A percentile compares a stretch with the other conserved stretches of the same genome.
These are phyloP conservation scores for Fusarium algeriense DNA, from an alignment of 2,329 filamentous ascomycete species.

Conservation along the genomic window DNA sequence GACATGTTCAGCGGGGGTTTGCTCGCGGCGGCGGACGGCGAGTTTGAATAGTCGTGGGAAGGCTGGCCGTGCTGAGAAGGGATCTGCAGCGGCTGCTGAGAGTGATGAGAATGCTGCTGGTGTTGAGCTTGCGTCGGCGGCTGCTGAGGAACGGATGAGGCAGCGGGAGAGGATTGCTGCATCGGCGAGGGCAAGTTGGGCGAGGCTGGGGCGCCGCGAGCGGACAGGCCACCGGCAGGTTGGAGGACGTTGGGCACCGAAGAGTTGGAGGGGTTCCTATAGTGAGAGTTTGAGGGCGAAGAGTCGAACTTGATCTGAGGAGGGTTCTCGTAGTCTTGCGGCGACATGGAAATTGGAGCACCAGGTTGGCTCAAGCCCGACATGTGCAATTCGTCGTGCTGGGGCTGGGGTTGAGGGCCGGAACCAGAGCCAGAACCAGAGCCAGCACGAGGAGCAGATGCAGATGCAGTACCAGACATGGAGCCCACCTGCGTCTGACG, in stretches of 20 bases:
- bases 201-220: slow-evolving; percentile 54
- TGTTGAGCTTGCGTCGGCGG: slow-evolving; percentile 53
- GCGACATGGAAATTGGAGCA: slow-evolving; percentile 53
- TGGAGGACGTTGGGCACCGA: slow-evolving; percentile 70
- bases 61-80: slow-evolving; percentile 68
- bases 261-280: slow-evolving; percentile 55
- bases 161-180: slow-evolving; percentile 55
- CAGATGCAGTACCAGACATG: slow-evolving; percentile 30
- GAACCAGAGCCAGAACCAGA: slow-evolving; percentile 38
- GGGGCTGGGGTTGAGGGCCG: slow-evolving; percentile 42
- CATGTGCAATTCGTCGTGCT: slow-evolving; percentile 69
- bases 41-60: slow-evolving; percentile 57
- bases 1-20: slow-evolving; percentile 75
- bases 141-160: slow-evolving; percentile 47
- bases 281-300: slow-evolving; percentile 55
- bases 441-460: slow-evolving; percentile 12
- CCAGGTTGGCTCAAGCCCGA: slow-evolving; percentile 56
- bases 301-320: slow-evolving; percentile 67
- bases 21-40: slow-evolving; percentile 57
- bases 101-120: slow-evolving; percentile 51
- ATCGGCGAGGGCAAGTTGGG: slow-evolving; percentile 60
- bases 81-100: slow-evolving; percentile 49
- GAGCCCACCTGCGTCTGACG: slow-evolving; percentile 45
- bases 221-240: slow-evolving; percentile 61
- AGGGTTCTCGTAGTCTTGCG: slow-evolving; percentile 64